Percentiles rank a stretch among this genome's conserved stretches.
Evolutionary conservation across 768 basidiomycete genomes (phyloP).

Genomic region (Coprinellus micaceus): DNA sequence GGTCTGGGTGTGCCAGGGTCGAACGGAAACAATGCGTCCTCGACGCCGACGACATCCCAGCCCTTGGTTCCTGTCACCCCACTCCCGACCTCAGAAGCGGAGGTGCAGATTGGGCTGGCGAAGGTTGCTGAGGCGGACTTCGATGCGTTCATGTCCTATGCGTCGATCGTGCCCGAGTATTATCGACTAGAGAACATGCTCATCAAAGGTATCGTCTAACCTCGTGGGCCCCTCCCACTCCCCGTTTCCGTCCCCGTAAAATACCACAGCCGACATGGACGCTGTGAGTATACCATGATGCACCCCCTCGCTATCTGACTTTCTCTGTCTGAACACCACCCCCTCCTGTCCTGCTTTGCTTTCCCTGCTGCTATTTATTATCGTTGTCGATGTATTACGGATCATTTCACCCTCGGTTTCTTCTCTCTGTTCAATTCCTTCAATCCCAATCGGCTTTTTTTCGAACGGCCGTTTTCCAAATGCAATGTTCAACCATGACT

Average conservation of each 20-base stretch:
- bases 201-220: conserved; percentile 54
- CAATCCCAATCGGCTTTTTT: neutral
- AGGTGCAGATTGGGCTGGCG: conserved; percentile 70
- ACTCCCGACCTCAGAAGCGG: conserved; percentile 66
- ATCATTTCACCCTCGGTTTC: neutral
- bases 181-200: conserved; percentile 76
- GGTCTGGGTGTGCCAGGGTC: conserved; percentile 27
- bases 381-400: neutral
- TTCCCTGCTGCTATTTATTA: neutral
- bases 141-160: conserved; percentile 84
- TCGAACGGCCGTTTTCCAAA: too few relatives aligned
- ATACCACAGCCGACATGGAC: too few relatives aligned
- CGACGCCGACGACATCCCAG: conserved; percentile 49
- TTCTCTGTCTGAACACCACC: neutral
- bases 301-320: neutral
- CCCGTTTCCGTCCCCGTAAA: too few relatives aligned
- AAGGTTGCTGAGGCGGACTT: conserved; percentile 83
- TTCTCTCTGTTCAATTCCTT: neutral
- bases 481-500: too few relatives aligned
- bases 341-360: neutral
- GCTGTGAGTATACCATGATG: too few relatives aligned
- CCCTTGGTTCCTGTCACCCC: conserved; percentile 69
- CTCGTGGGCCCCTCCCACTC: neutral
- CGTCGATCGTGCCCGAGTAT: conserved; percentile 81
- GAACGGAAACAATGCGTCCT: conserved; percentile 27